phyloP scores from a whole-genome alignment of 2,329 filamentous ascomycete genomes.

The Claviceps arundinis region DNA sequence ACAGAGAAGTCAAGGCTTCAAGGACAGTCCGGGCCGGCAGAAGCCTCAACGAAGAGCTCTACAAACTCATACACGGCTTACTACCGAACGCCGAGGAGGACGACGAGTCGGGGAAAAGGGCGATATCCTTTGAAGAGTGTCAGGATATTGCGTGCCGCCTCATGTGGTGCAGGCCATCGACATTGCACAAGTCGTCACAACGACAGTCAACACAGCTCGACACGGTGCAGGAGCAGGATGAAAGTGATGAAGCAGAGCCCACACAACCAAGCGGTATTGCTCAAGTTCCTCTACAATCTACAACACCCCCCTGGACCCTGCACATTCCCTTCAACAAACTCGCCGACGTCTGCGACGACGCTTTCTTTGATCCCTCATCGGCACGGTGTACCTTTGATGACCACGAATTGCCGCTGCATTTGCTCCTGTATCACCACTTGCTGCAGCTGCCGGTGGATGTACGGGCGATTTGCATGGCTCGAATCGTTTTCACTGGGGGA shows the following conservation, averaged over 20 bases:
- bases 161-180: constrained; percentile 53
- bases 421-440: constrained; percentile 64
- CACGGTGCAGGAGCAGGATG: constrained; percentile 46
- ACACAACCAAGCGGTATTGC: constrained; percentile 16
- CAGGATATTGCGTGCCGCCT: constrained; percentile 67
- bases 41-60: constrained; percentile 55
- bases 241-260: constrained; percentile 30
- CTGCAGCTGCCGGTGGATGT: constrained; percentile 69
- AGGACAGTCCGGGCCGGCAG: constrained; percentile 66
- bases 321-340: constrained; percentile 57
- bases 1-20: constrained; percentile 60
- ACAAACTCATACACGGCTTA: constrained; percentile 38
- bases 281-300: constrained; percentile 33
- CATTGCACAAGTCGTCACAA: constrained; percentile 16
- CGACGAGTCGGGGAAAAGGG: constrained; percentile 17
- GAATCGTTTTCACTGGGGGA: constrained; percentile 76
- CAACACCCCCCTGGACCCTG: constrained; percentile 38
- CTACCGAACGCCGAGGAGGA: constrained; percentile 16
- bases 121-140: constrained; percentile 61
- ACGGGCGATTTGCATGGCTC: constrained; percentile 73
- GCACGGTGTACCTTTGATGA: constrained; percentile 58
- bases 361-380: constrained; percentile 52
- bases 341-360: constrained; percentile 59
- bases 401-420: constrained; percentile 66
- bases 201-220: constrained; percentile 25